A percentile compares a stretch with the other conserved stretches of the same genome.
Evolutionary conservation across 768 basidiomycete species (phyloP).

Genomic region (Serpula lacrymans): DNA sequence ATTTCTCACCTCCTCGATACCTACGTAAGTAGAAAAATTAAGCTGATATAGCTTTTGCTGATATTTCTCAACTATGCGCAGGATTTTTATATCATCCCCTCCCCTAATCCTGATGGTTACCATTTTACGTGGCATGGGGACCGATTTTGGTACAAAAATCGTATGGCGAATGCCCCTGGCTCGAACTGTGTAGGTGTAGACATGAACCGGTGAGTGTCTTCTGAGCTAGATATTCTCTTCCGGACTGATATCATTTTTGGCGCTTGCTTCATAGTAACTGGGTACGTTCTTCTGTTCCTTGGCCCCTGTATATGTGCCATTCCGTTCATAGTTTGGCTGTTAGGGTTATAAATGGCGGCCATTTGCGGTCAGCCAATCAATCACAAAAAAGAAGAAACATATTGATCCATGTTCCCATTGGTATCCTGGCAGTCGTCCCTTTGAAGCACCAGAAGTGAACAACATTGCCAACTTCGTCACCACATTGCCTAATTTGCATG

Average conservation of each 20-base stretch:
- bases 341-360: slow-evolving; percentile 70
- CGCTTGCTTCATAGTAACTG: slow-evolving; percentile 46
- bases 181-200: slow-evolving; percentile 67
- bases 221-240: slow-evolving; percentile 2
- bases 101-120: slow-evolving; percentile 73
- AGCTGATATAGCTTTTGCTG: slow-evolving; percentile 6
- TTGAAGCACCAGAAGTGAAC: slow-evolving; percentile 74
- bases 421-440: slow-evolving; percentile 72
- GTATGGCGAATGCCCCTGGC: slow-evolving; percentile 47
- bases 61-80: slow-evolving; percentile 18
- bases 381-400: slow-evolving; percentile 18
- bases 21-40: slow-evolving; percentile 44
- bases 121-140: slow-evolving; percentile 69
- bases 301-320: background rate
- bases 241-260: background rate
- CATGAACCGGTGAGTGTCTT: slow-evolving; percentile 58
- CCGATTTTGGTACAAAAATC: slow-evolving; percentile 70
- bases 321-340: slow-evolving; percentile 2
- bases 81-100: slow-evolving; percentile 68
- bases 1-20: slow-evolving; percentile 47
- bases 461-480: slow-evolving; percentile 69
- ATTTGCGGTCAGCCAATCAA: slow-evolving; percentile 8
- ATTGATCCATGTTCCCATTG: slow-evolving; percentile 67
- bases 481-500: slow-evolving; percentile 49
- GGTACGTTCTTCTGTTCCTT: slow-evolving; percentile 30